phyloP scores from a whole-genome alignment of 441 rosid genomes.

The Syzygium syzygioides region DNA sequence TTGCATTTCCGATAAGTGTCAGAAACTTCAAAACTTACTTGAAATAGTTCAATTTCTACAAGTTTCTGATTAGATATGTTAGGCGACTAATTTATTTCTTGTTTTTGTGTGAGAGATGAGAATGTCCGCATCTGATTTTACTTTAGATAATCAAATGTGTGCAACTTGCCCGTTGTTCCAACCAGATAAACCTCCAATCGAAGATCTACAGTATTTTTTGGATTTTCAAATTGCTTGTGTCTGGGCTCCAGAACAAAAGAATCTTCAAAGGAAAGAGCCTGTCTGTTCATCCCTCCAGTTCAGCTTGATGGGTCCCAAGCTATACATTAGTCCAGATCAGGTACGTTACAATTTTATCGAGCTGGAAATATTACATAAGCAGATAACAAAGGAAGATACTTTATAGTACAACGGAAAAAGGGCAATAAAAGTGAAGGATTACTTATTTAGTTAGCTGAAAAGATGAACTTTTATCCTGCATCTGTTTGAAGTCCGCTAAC shows the following conservation, averaged over 20 bases:
- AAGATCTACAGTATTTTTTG: conserved; percentile 71
- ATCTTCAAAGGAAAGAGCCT: conserved; percentile 67
- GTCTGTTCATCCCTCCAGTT: conserved; percentile 63
- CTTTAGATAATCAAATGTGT: background rate
- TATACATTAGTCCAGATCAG: conserved; percentile 71
- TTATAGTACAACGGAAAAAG: background rate
- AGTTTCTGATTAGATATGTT: background rate
- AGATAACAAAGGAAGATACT: background rate
- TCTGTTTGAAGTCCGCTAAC: background rate
- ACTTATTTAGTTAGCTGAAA: background rate
- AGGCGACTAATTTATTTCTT: background rate
- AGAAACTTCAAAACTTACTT: background rate
- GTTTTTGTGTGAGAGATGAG: background rate
- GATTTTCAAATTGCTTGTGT: conserved; percentile 66
- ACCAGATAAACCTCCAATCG: conserved; percentile 76
- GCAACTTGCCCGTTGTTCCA: background rate
- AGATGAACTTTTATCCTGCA: background rate
- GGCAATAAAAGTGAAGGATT: background rate
- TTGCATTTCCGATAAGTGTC: background rate
- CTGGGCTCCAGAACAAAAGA: conserved; percentile 81
- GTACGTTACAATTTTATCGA: conserved; percentile 14
- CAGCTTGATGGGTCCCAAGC: conserved; percentile 87
- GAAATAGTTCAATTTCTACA: background rate
- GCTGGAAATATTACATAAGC: background rate
- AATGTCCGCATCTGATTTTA: background rate